phyloP scores from a whole-genome alignment of 2,329 filamentous ascomycete genomes.

The Aspergillus quadrilineatus region DNA sequence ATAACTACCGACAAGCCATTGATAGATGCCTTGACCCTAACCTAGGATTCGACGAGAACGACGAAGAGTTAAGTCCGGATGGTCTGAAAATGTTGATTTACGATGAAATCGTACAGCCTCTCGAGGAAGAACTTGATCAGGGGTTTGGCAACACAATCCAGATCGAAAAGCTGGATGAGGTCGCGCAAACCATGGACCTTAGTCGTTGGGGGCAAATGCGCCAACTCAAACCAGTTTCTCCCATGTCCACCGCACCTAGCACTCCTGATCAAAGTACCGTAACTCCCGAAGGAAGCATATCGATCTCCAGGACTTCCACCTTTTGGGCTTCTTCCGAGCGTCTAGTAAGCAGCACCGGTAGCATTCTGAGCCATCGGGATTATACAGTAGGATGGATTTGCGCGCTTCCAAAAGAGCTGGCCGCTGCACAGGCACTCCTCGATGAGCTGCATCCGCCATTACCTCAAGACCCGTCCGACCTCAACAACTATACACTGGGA shows the following conservation, averaged over 20 bases:
- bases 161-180: constrained; percentile 7
- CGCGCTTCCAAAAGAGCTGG: not conserved
- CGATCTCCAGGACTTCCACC: not conserved
- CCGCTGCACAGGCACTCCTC: constrained; percentile 4
- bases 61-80: not conserved
- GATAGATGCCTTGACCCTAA: constrained; percentile 11
- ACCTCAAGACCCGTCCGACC: not conserved
- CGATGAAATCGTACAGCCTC: constrained; percentile 4
- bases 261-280: not conserved
- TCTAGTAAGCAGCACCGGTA: not conserved
- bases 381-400: constrained; percentile 11
- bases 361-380: not conserved
- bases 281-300: not conserved
- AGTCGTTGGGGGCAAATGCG: constrained; percentile 6
- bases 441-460: constrained; percentile 2
- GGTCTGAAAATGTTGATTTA: constrained; percentile 5
- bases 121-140: constrained; percentile 11
- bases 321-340: not conserved
- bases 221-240: not conserved
- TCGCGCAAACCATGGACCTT: constrained; percentile 10
- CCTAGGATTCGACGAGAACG: constrained; percentile 4
- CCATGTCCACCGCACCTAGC: not conserved
- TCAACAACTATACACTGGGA: constrained; percentile 11
- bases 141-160: constrained; percentile 8
- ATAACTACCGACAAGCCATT: constrained; percentile 9